A percentile compares a stretch with the other conserved stretches of the same genome.
Evolutionary conservation across 495 filamentous ascomycete genomes (phyloP).

Genomic region (Chlorociboria aeruginascens): DNA sequence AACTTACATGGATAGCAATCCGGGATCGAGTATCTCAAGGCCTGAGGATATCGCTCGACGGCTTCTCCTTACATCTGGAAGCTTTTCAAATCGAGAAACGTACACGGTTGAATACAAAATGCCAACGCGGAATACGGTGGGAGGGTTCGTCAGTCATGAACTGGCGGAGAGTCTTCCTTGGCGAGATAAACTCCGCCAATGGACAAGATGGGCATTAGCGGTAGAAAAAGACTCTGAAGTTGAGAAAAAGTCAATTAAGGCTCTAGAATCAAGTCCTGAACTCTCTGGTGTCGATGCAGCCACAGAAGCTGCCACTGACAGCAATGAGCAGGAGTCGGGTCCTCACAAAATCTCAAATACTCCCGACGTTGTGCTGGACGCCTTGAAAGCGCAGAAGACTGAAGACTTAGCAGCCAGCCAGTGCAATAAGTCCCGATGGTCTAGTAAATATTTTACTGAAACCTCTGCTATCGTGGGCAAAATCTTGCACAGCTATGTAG

Average conservation of each 20-base stretch:
- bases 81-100: slow-evolving; percentile 9
- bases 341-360: no score
- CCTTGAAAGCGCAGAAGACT: background rate
- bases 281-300: background rate
- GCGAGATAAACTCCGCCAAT: slow-evolving; percentile 28
- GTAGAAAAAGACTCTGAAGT: background rate
- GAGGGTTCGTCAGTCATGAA: slow-evolving; percentile 4
- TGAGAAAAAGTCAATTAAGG: background rate
- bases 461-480: slow-evolving; percentile 10
- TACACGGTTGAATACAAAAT: background rate
- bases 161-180: slow-evolving; percentile 23
- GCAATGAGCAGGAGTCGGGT: no score
- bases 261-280: background rate
- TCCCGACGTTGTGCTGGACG: no score
- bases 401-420: background rate
- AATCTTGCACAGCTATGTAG: slow-evolving; percentile 1
- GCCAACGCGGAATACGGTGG: background rate
- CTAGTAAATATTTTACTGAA: background rate
- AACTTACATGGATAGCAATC: background rate
- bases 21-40: background rate
- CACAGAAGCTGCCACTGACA: no score
- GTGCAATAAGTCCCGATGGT: background rate
- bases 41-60: slow-evolving; percentile 28
- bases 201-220: slow-evolving; percentile 26
- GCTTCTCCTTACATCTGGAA: slow-evolving; percentile 27